These are phyloP conservation scores for Tulasnella sp. DNA, from an alignment of 768 basidiomycete genomes.

Conservation along the genomic window DNA sequence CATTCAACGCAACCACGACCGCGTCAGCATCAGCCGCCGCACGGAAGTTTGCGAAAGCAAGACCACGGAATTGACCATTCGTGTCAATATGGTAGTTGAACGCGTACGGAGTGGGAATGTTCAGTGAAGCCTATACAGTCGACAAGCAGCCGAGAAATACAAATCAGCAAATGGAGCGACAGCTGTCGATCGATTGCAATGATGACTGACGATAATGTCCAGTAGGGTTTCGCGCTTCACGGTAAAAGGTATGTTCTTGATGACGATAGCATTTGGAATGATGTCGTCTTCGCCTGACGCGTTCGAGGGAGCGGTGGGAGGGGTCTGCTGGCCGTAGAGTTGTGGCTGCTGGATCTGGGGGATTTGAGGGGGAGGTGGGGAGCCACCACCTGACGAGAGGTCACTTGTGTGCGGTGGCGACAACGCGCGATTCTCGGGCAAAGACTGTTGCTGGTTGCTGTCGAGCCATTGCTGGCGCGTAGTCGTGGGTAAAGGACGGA, in stretches of 20 bases:
- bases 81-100: conserved; percentile 99
- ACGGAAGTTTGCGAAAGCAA: conserved; percentile 98
- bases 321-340: conserved; percentile 29
- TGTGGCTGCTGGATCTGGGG: conserved; percentile 19
- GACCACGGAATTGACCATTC: conserved; percentile 88
- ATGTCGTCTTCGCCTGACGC: conserved; percentile 49
- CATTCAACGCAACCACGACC: conserved; percentile 90
- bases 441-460: conserved; percentile 30
- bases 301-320: conserved; percentile 26
- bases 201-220: conserved; percentile 75
- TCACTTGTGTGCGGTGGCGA: conserved; percentile 73
- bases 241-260: conserved; percentile 99
- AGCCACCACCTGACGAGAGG: conserved; percentile 72
- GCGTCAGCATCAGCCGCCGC: conserved; percentile 84
- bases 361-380: conserved; percentile 46
- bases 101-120: conserved; percentile 93
- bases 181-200: conserved; percentile 13
- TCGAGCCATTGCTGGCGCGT: conserved; percentile 72
- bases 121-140: conserved; percentile 72
- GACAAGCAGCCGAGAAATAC: conserved; percentile 16
- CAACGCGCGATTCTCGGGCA: conserved; percentile 59
- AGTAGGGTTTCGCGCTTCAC: conserved; percentile 93
- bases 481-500: conserved; percentile 22
- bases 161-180: conserved; percentile 12
- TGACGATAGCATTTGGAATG: conserved; percentile 98